Evolutionary conservation across 495 filamentous ascomycete genomes (phyloP).

Genomic region (Terfezia boudieri): DNA sequence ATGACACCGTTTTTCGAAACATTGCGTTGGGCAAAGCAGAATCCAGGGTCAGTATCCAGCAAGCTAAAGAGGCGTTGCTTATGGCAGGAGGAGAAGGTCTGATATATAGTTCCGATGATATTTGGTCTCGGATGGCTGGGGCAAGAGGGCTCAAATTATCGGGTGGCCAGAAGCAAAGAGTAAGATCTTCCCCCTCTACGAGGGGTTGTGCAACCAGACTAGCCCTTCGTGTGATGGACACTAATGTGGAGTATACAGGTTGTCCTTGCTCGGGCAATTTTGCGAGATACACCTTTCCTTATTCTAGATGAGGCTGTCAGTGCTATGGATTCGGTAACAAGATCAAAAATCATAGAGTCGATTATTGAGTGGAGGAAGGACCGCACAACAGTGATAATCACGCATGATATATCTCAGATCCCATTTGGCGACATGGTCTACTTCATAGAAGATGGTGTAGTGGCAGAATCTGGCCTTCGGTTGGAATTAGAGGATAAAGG

Average conservation of each 20-base stretch:
- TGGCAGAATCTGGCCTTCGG: slow-evolving; percentile 45
- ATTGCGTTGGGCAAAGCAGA: slow-evolving; percentile 42
- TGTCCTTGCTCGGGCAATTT: slow-evolving; percentile 47
- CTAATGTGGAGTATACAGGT: slow-evolving; percentile 1
- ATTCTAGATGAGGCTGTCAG: slow-evolving; percentile 81
- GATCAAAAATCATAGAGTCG: slow-evolving; percentile 44
- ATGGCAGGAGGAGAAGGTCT: no score
- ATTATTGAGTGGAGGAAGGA: slow-evolving; percentile 51
- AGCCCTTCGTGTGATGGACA: no score
- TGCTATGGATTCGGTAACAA: slow-evolving; percentile 50
- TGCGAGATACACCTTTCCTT: slow-evolving; percentile 61
- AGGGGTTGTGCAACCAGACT: no score
- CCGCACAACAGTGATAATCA: slow-evolving; percentile 79
- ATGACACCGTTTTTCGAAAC: slow-evolving; percentile 58
- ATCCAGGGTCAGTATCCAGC: no score
- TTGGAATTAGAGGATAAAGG: slow-evolving; percentile 23
- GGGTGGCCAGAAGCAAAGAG: slow-evolving; percentile 40
- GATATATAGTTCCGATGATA: no score
- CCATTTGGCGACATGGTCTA: slow-evolving; percentile 53
- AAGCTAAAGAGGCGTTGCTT: no score
- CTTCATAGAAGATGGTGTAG: slow-evolving; percentile 45
- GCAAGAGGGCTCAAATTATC: slow-evolving; percentile 20
- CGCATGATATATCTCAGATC: slow-evolving; percentile 75
- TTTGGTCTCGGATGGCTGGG: no score
- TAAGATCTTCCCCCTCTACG: background rate